Evolutionary conservation across 1,284 basidiomycete genomes (phyloP), one percentile per base, ranked within the genome.

Genomic region (Pholiota adiposa): DNA sequence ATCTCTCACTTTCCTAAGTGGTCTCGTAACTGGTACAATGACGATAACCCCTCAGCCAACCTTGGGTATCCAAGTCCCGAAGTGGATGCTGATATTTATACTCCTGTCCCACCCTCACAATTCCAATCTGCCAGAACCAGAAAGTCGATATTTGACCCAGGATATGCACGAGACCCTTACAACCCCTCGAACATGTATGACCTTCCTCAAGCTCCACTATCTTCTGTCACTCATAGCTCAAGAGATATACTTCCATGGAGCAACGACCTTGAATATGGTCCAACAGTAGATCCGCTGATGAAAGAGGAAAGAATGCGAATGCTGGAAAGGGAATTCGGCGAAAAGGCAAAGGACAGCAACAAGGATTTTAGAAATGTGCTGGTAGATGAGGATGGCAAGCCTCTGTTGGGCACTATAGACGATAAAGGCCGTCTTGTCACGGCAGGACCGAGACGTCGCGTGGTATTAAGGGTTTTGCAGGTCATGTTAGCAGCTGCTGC

Each of bases 291-390:
- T 61, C 73, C 80, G 3, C 72, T 77, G 11, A 73, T 84, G 49
- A 89, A 88, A 68, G 84, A 87, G 70, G 87, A 89, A 63, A 79
- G 88, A 18, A 77, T 89, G 65, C 80, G 86, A 3, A 88, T 89
- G 86, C 77, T 90, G 8, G 84, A 89, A 68, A 77, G 80, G 14
- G 86, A 89, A 65, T 90, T 89, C 70, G 80, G 83, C 3, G 65
- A 68, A 4, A 73, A 77, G 51, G 73, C 63, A 9, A 76, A 74
- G 56, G 69, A 67, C 6, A 73, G 72, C 48, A 70, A 66, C 12
- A 62, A 65, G 48, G 61, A 61, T 21, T 59, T 60, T 3, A 68
- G 69, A 29, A 69, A 66, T n/a, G 69, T 69, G 9, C 73, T 79
- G 29, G 44, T 77, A 1, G 78, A 80, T 57, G 78, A 79, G 43